Base-by-base conservation (phyloP, 768 basidiomycete genomes). In the Pleurotus platypus region DNA sequence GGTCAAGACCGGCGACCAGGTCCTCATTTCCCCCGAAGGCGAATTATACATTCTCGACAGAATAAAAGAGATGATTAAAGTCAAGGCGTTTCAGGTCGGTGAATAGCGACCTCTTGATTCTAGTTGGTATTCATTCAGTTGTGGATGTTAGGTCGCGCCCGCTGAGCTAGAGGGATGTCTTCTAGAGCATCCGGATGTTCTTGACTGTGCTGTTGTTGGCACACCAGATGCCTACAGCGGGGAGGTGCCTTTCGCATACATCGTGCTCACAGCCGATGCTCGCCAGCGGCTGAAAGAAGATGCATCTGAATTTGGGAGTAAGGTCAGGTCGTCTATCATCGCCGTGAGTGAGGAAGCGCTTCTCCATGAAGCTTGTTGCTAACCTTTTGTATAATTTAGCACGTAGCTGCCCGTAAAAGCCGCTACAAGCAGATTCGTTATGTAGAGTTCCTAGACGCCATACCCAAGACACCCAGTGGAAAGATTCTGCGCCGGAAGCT, bases 41-140 rank as follows among this genome's bases (percentile, higher is more conserved):
- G 85, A 87, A 55, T 59, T 87, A 1, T 84, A 79, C 51, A 75
- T 86, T 42, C 62, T 80, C 8, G 85, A 87, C 65, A 76, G 86
- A 35, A 69, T 86, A 54, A 87, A 87, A 83, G 86, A 87, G 69
- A 76, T 87, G 26, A 70, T 89, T 64, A 89, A 89, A 67, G 83
- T 85, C 35, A 77, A 70, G 57, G 88, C 86, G 4, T 82, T 82
- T 60, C 87, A 88, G 63, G 80, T 83, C 81, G 1, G 77, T 60
- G 51, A 12, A 35, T 35, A 35, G 8, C 9, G 2, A 35, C 30
- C 12, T 35, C 30, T 35, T 35, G 30, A 35, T 9, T 35, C 30
- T 35, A 35, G 30, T 11, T 35, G 7, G 30, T 35, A 35, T 35
- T 35, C 30, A 35, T 35, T 35, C 30, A 35, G 11, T 35, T 35